Percentiles rank a stretch among this genome's conserved stretches.
Conservation (phyloP, 208 protist genomes). For the Trypanosoma conorhini region DNA sequence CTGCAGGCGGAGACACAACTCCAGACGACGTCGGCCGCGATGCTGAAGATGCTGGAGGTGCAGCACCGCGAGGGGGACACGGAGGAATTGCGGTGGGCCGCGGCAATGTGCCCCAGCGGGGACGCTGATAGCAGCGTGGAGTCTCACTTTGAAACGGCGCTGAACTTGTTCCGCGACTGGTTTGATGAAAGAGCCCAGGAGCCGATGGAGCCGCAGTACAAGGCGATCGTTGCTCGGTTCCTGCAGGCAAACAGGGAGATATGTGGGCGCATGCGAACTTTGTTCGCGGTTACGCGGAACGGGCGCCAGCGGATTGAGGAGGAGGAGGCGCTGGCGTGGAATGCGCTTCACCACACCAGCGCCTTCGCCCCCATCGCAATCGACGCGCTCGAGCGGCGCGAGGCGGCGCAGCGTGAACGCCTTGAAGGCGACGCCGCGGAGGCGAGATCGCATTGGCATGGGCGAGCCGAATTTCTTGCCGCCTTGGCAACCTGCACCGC, state of each 20-base stretch:
- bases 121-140: background rate
- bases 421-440: conserved; percentile 14
- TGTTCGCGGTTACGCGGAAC: conserved; percentile 30
- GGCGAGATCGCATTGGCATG: background rate
- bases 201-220: conserved; percentile 36
- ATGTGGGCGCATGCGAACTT: conserved; percentile 22
- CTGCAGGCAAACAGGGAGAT: conserved; percentile 17
- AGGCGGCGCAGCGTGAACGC: conserved; percentile 13
- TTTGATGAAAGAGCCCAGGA: conserved; percentile 31
- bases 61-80: background rate
- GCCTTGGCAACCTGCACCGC: background rate
- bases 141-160: conserved; percentile 12
- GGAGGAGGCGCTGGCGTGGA: conserved; percentile 15
- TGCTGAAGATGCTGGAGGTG: background rate
- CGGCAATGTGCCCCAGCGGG: background rate
- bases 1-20: conserved; percentile 1
- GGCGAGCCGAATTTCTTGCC: conserved; percentile 7
- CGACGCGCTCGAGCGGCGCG: conserved; percentile 8
- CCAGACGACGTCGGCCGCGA: background rate
- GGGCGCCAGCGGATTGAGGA: conserved; percentile 31
- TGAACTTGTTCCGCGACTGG: conserved; percentile 27
- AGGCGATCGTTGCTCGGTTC: conserved; percentile 37
- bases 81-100: background rate
- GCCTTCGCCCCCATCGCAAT: conserved; percentile 17
- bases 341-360: conserved; percentile 2